A percentile compares a stretch with the other conserved stretches of the same genome.
phyloP scores from a whole-genome alignment of 257 asterid genomes.

The Fraxinus pennsylvanica region DNA sequence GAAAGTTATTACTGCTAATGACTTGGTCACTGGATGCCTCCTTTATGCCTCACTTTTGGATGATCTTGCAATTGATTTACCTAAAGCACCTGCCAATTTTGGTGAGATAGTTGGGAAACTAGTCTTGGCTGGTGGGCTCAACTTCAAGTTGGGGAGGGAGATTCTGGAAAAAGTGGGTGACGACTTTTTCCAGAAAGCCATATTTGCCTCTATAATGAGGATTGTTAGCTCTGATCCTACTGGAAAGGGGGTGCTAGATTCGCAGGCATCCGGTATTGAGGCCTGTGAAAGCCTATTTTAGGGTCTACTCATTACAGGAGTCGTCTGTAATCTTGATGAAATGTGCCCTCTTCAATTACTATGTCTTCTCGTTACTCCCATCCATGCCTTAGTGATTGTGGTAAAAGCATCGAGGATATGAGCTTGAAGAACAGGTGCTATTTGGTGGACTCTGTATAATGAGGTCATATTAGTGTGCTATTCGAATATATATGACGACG shows the following conservation, averaged over 20 bases:
- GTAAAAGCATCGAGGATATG: no score
- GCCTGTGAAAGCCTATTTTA: constrained; percentile 45
- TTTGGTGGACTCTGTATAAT: no score
- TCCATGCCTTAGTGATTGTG: no score
- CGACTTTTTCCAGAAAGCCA: constrained; percentile 55
- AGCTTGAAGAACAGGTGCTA: no score
- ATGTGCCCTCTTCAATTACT: no score
- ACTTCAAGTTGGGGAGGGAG: constrained; percentile 65
- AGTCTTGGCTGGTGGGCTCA: constrained; percentile 55
- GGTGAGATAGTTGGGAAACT: constrained; percentile 74
- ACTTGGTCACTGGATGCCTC: constrained; percentile 51
- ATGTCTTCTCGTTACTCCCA: no score
- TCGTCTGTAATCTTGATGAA: no score
- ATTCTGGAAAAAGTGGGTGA: constrained; percentile 60
- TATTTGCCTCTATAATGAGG: constrained; percentile 45
- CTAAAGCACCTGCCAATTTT: constrained; percentile 75
- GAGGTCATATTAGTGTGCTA: no score
- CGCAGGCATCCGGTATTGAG: constrained; percentile 61
- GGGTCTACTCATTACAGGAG: no score
- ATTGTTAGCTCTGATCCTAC: constrained; percentile 40
- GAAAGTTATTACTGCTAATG: constrained; percentile 45
- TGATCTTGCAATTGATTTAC: constrained; percentile 87
- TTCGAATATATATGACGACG: no score
- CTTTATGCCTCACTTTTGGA: constrained; percentile 58
- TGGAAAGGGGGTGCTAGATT: constrained; percentile 59